Evolutionary conservation across 2,329 filamentous ascomycete species (phyloP).

Genomic region (Lasiodiplodia sp.): DNA sequence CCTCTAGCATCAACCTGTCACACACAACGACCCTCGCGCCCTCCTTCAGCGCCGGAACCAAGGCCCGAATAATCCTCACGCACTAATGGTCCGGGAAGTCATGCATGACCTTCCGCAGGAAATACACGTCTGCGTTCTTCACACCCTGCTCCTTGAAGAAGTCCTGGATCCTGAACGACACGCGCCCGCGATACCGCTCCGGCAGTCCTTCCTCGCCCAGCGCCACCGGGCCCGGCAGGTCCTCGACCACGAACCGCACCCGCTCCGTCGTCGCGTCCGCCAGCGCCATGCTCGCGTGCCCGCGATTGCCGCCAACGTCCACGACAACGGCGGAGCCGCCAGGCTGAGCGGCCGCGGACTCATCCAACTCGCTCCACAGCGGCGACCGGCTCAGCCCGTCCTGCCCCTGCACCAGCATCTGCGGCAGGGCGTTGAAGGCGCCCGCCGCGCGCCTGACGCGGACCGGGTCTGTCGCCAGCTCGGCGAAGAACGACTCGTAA

Average conservation of each 20-base stretch:
- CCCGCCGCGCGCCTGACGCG: neutral
- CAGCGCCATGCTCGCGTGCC: constrained; percentile 37
- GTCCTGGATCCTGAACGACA: constrained; percentile 58
- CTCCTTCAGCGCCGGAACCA: constrained; percentile 52
- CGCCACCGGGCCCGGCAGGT: constrained; percentile 37
- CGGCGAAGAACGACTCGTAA: constrained; percentile 19
- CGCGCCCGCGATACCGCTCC: constrained; percentile 36
- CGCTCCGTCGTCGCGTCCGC: constrained; percentile 37
- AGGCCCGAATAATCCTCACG: constrained; percentile 41
- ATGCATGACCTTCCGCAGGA: constrained; percentile 68
- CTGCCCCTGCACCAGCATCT: neutral
- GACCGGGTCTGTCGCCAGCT: constrained; percentile 21
- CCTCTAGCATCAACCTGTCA: constrained; percentile 38
- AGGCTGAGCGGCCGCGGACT: too few species aligned
- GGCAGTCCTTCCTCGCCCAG: constrained; percentile 12
- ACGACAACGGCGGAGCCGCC: neutral
- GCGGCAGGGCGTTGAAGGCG: constrained; percentile 11
- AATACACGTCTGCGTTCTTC: constrained; percentile 63
- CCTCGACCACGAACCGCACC: constrained; percentile 43
- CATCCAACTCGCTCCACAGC: neutral
- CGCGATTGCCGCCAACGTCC: constrained; percentile 27
- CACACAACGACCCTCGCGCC: constrained; percentile 15
- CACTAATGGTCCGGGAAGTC: constrained; percentile 63
- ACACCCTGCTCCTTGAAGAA: constrained; percentile 66
- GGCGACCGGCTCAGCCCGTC: constrained; percentile 1